These are phyloP conservation scores for Tinospora cordifolia DNA, from an alignment of 164 flowering plant species.

Conservation along the genomic window DNA sequence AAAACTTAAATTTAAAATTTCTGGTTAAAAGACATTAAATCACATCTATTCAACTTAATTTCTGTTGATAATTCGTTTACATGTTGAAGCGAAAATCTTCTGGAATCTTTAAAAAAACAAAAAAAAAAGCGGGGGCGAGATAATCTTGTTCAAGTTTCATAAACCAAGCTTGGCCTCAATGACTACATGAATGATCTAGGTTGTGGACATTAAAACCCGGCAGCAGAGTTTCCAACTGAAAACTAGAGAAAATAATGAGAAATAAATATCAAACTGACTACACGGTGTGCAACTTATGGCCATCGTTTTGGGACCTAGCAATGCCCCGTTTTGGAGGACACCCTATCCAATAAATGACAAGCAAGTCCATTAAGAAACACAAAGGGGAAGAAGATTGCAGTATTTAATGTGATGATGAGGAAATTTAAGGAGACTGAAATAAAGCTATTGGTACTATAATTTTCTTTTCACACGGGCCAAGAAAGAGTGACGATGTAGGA, in stretches of 20 bases:
- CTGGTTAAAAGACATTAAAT: too few relatives aligned
- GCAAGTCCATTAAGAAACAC: too few relatives aligned
- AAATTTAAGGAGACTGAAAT: too few relatives aligned
- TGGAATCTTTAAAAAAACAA: too few relatives aligned
- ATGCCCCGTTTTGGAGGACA: neutral
- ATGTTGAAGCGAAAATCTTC: neutral
- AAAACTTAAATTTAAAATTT: too few relatives aligned
- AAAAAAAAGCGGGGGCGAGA: neutral
- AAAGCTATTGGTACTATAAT: neutral
- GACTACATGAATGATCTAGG: neutral
- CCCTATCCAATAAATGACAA: neutral
- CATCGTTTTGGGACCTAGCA: neutral
- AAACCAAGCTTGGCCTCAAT: neutral
- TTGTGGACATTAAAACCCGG: neutral
- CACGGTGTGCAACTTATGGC: neutral
- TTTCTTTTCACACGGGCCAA: neutral
- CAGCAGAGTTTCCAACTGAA: neutral
- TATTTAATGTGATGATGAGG: too few relatives aligned
- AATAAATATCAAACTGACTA: neutral
- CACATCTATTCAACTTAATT: too few relatives aligned
- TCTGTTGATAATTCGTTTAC: too few relatives aligned
- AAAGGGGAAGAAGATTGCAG: too few relatives aligned
- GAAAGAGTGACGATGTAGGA: too few relatives aligned
- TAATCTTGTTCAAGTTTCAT: neutral
- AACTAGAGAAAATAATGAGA: neutral